Percentiles rank a stretch among this genome's conserved stretches.
Conservation (phyloP, 176 grass and related monocot genomes). For the Carex scoparia region DNA sequence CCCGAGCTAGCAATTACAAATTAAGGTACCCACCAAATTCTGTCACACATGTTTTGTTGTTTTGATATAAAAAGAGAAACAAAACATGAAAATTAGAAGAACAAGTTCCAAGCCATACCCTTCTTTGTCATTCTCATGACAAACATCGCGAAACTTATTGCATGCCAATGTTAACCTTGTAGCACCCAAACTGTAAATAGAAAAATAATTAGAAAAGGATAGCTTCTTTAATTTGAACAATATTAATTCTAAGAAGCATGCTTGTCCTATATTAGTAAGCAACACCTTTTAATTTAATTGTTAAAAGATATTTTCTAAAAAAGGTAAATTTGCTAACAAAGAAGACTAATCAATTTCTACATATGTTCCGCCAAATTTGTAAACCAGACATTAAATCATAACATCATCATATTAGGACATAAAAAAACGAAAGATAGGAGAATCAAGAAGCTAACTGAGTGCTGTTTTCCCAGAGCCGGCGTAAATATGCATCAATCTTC, state of each 20-base stretch:
- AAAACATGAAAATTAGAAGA: background rate
- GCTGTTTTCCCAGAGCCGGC: conserved; percentile 71
- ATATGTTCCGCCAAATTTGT: too few species aligned
- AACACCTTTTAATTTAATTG: background rate
- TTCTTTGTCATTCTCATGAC: conserved; percentile 47
- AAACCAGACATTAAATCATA: too few species aligned
- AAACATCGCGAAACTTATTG: conserved; percentile 43
- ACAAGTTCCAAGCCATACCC: conserved; percentile 23
- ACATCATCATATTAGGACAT: background rate
- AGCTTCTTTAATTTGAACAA: background rate
- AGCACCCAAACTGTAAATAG: conserved; percentile 58
- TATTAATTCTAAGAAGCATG: background rate
- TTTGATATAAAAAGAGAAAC: background rate
- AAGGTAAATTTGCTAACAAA: background rate
- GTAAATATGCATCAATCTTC: conserved; percentile 59
- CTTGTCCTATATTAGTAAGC: background rate
- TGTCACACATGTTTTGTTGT: background rate
- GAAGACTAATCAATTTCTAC: background rate
- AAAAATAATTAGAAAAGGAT: background rate
- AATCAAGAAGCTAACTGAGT: conserved; percentile 36
- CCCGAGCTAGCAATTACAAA: background rate
- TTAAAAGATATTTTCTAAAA: background rate
- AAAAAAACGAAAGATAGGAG: background rate
- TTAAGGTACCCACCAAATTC: background rate
- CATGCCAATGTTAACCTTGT: conserved; percentile 55